Base-by-base conservation (phyloP, 164 flowering plant species). In the Echeveria elegans region DNA sequence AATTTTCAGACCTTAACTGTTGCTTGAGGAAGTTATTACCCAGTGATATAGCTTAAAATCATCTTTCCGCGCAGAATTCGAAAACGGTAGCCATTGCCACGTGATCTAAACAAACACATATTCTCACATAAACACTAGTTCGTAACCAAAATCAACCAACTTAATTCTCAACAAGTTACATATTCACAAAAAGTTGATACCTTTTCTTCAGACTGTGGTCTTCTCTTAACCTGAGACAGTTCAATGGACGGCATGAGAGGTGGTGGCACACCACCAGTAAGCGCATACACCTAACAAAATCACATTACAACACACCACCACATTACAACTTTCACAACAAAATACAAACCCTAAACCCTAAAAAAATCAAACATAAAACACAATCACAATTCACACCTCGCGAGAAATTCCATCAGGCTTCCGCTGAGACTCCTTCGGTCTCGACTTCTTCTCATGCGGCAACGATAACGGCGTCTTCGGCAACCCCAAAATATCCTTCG, bases 381-480 rank as follows among this genome's bases (percentile, higher is more conserved):
- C 19, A n/a, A n/a, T 11, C 3, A 43, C 11, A 43, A 43, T 4
- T n/a, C n/a, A n/a, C 63, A 88, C 99, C 94, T 95, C 97, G 66
- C 99, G 93, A 2, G 99, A 95, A 70, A 95, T 88, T 63, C 99
- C 99, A 87, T 95, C 97, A 8, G 96, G 99, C 73, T 95, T 95
- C 32, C 99, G 72, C 73, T 95, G 97, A 73, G 96, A 79, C 45
- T 91, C 97, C 71, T 91, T 94, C 8, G 92, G 86, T 36, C 88
- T 81, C 21, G 97, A 70, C 73, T 85, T 89, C 89, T 88, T 92
- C 82, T 95, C 99, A 34, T 77, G 87, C 5, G 80, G 29, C 36
- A 76, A 34, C 24, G 83, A 56, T 34, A 81, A 71, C 6, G 80
- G 70, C 10, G 82, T 81, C 68, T 87, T 86, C 37, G 95, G 89